Percentiles rank a stretch among this genome's conserved stretches.
phyloP scores from a whole-genome alignment of 176 grass and related monocot species.

The Rhynchospora breviuscula region DNA sequence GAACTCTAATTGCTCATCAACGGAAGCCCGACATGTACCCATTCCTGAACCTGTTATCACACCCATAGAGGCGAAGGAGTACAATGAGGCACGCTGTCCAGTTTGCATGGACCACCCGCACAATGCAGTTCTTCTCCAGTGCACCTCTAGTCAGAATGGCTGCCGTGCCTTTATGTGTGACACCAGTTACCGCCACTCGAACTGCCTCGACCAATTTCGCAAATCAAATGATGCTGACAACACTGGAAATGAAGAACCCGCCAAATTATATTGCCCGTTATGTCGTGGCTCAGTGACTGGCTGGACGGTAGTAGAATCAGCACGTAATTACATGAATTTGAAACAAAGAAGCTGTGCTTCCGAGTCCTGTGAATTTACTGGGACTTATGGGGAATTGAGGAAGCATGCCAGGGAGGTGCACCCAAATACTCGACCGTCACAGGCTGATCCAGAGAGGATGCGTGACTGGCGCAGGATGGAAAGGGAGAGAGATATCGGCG shows the following conservation, averaged over 20 bases:
- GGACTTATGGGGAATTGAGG: slow-evolving; percentile 35
- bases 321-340: slow-evolving; percentile 33
- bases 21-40: not conserved
- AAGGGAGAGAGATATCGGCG: slow-evolving; percentile 30
- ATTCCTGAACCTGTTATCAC: not conserved
- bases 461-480: slow-evolving; percentile 31
- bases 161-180: slow-evolving; percentile 28
- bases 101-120: slow-evolving; percentile 35
- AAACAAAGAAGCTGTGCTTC: slow-evolving; percentile 33
- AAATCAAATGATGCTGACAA: slow-evolving; percentile 2
- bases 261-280: slow-evolving; percentile 30
- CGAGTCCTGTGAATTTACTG: slow-evolving; percentile 32
- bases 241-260: not conserved
- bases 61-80: slow-evolving; percentile 13
- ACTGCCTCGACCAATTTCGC: slow-evolving; percentile 29
- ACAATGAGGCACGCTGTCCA: slow-evolving; percentile 21
- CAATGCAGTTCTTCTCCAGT: slow-evolving; percentile 29
- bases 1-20: not conserved
- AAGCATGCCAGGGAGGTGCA: slow-evolving; percentile 32
- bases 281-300: slow-evolving; percentile 32
- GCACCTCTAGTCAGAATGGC: slow-evolving; percentile 17
- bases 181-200: slow-evolving; percentile 33
- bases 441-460: slow-evolving; percentile 30
- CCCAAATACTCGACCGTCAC: slow-evolving; percentile 32
- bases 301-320: slow-evolving; percentile 33